Base-by-base conservation (phyloP, 371 early-diverging fungal genomes). In the Coemansia sp. region DNA sequence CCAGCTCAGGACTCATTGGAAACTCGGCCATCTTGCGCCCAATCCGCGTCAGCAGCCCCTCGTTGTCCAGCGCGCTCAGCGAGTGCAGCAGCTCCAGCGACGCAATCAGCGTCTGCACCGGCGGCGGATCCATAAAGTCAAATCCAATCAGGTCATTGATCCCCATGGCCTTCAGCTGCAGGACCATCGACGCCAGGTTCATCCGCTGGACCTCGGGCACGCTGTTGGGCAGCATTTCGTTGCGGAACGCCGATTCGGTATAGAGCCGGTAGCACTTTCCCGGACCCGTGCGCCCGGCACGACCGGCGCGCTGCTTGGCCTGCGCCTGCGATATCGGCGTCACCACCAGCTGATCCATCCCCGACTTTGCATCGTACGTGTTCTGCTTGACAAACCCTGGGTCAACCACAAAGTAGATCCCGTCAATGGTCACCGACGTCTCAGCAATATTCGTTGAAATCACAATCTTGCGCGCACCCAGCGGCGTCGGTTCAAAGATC, bases 391-490 rank as follows among this genome's bases (percentile, higher is more conserved):
- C 95, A 76, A 98, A 94, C 6, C 99, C 99, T 42, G 94, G 93
- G 74, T 99, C 99, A 12, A 99, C 87, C 12, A 99, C 99, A 72
- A 98, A 99, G 65, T 89, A 94, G 57, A 99, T 93, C 41, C 98
- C 96, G 64, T 98, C 97, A 67, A 99, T 98, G 1, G 99, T 99
- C 57, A 99, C 90, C n/a, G 95, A 95, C 0, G 99, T 99, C 77
- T 99, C 99, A 30, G 98, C 97, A 76, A 99, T 98, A 76, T 99
- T 99, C 16, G 99, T 99, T 34, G 99, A 92, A 66, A 99, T 89
- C 40, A 99, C 95, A 11, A 96, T 89, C 79, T 99, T 98, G 64
- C 98, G 89, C 49, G 87, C 80, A 4, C 94, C 94, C 1, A 90
- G 89, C 38, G 95, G 94, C 6, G 98, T 88, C 4, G 95, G 95